A percentile compares a stretch with the other conserved stretches of the same genome.
phyloP scores from a whole-genome alignment of 768 basidiomycete genomes.

The Epithele typhae region DNA sequence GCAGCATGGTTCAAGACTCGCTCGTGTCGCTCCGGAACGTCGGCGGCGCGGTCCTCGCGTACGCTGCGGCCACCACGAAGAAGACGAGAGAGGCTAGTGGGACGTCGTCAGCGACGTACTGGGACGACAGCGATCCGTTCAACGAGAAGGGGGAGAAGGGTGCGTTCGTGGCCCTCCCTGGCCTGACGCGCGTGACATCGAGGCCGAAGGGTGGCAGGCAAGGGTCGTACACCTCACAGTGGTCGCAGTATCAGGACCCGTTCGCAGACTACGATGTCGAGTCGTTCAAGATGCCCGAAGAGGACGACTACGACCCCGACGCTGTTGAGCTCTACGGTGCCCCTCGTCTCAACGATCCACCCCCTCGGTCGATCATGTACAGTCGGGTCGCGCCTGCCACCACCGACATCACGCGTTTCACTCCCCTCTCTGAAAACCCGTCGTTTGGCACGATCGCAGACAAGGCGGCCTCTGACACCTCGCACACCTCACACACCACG shows the following conservation, averaged over 20 bases:
- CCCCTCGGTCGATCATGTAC: conserved; percentile 20
- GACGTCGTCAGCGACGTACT: conserved; percentile 35
- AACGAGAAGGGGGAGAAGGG: conserved; percentile 45
- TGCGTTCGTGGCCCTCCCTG: conserved; percentile 25
- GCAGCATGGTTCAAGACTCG: conserved; percentile 23
- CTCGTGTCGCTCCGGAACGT: conserved; percentile 25
- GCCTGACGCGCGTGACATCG: conserved; percentile 6
- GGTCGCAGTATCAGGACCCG: conserved; percentile 21
- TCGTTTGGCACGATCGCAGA: conserved; percentile 18
- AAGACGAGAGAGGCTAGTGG: conserved; percentile 31
- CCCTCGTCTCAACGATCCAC: conserved; percentile 20
- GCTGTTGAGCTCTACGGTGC: conserved; percentile 11
- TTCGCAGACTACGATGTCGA: conserved; percentile 25
- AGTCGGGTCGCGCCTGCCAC: conserved; percentile 10
- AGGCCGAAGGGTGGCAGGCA: conserved; percentile 19
- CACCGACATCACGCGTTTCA: conserved; percentile 19
- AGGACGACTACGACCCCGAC: conserved; percentile 20
- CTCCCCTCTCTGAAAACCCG: conserved; percentile 22
- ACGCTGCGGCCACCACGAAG: conserved; percentile 17
- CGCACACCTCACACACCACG: conserved; percentile 14
- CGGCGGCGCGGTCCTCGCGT: conserved; percentile 26
- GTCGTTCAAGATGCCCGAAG: conserved; percentile 17
- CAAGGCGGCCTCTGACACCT: conserved; percentile 16
- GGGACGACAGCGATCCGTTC: conserved; percentile 32
- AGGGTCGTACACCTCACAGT: conserved; percentile 13